Conservation (phyloP, 345 rosid species). For the Conringia planisiliqua region DNA sequence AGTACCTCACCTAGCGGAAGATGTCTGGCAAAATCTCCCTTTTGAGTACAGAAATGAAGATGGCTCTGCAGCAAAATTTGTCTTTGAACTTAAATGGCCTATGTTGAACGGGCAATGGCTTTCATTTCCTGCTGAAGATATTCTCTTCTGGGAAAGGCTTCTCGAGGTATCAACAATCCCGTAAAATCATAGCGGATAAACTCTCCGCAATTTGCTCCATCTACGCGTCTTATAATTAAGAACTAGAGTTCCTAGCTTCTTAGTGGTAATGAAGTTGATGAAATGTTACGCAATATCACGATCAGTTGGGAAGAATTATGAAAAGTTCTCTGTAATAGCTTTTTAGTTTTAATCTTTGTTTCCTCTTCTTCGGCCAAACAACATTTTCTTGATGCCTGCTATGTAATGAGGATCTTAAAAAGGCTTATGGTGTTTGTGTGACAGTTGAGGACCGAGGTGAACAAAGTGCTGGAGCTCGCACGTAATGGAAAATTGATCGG, state of each 20-base stretch:
- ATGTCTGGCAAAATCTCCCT: constrained; percentile 96
- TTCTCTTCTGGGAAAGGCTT: constrained; percentile 67
- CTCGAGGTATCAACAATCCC: constrained; percentile 57
- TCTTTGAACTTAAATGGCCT: constrained; percentile 91
- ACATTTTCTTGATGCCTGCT: background rate
- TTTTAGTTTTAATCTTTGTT: background rate
- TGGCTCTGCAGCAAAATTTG: constrained; percentile 64
- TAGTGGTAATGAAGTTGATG: background rate
- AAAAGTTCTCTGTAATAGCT: background rate
- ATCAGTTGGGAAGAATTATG: background rate
- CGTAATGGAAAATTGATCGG: constrained; percentile 80
- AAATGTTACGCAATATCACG: background rate
- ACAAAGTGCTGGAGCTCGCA: constrained; percentile 85
- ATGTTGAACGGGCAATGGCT: constrained; percentile 55
- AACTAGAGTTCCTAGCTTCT: constrained; percentile 6
- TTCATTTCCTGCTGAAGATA: constrained; percentile 61
- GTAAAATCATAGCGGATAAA: background rate
- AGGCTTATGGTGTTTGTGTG: constrained; percentile 3
- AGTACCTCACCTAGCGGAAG: constrained; percentile 94
- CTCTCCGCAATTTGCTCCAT: background rate
- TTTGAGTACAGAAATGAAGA: constrained; percentile 50
- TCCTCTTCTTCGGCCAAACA: background rate
- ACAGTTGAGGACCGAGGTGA: constrained; percentile 95
- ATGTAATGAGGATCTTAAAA: background rate
- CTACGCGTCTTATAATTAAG: background rate